Base-by-base conservation (phyloP, 176 grass and related monocot species). In the Oryza glaberrima region DNA sequence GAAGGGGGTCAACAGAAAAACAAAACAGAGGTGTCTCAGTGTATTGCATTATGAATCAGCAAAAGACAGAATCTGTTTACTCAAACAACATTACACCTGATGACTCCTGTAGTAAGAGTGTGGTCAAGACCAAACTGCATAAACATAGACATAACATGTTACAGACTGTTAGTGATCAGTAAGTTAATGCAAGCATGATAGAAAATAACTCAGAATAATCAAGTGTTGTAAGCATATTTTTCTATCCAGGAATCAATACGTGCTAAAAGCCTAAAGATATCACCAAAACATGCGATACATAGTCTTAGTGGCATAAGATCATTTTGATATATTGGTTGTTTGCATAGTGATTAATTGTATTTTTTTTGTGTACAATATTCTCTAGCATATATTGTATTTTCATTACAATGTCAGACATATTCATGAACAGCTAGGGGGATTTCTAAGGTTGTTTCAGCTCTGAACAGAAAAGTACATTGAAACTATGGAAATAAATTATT, bases 61-160 rank as follows among this genome's bases (percentile, higher is more conserved):
- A 26, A 80, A 79, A 58, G 1, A 75, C 38, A 67, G 1, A 83
- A 86, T 26, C 78, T 87, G 73, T 19, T 77, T 7, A 73, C 54
- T 44, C 9, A 81, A 75, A 76, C 51, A 77, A 89, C 54, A 77
- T 41, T 68, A 20, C 26, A 99, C 96, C 96, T 99, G 91, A 99
- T 99, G 84, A 99, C 96, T 63, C 96, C 96, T 22, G 96, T 99
- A 68, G 93, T 99, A 88, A 99, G 93, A 11, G 96, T 99, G 90
- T 99, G 96, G 76, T 99, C 96, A 90, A 99, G 93, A 67, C 96
- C 96, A 92, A 99, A 99, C 96, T 99, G 96, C 86, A 92, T 86
- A 81, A 44, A 76, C 17, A 84, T 26, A 74, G 14, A 82, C 28
- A 69, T 16, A 69, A 34, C 77, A 63, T 35, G 28, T 75, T 46